phyloP scores from a whole-genome alignment of 257 asterid genomes.

The Solanum piurae region DNA sequence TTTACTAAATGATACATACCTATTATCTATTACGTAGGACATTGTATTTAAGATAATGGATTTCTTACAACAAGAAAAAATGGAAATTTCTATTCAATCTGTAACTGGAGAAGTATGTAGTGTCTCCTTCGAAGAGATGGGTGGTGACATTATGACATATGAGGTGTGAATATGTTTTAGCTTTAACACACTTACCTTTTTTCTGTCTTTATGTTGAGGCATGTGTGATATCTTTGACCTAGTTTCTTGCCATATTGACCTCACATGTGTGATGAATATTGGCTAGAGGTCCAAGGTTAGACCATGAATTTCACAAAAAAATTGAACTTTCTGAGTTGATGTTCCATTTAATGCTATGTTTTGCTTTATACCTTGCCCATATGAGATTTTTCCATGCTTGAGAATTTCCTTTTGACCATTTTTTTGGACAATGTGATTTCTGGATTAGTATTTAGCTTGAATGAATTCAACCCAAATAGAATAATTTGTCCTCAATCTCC shows the following conservation, averaged over 20 bases:
- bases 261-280: background rate
- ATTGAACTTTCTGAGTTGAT: background rate
- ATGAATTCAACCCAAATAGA: background rate
- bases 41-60: slow-evolving; percentile 61
- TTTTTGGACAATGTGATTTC: background rate
- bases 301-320: background rate
- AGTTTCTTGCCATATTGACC: background rate
- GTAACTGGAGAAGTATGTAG: slow-evolving; percentile 75
- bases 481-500: background rate
- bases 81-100: slow-evolving; percentile 69
- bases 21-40: slow-evolving; percentile 32
- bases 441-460: background rate
- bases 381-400: background rate
- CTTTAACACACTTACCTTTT: background rate
- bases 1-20: background rate
- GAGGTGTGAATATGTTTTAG: slow-evolving; percentile 42
- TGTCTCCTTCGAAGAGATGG: slow-evolving; percentile 57
- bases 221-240: no score
- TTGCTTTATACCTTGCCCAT: background rate
- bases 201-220: no score
- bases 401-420: background rate
- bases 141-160: slow-evolving; percentile 67
- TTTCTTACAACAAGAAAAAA: slow-evolving; percentile 85
- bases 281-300: background rate
- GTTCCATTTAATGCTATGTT: background rate